phyloP scores from a whole-genome alignment of 2,329 filamentous ascomycete species.

The Pseudogymnoascus sp. region DNA sequence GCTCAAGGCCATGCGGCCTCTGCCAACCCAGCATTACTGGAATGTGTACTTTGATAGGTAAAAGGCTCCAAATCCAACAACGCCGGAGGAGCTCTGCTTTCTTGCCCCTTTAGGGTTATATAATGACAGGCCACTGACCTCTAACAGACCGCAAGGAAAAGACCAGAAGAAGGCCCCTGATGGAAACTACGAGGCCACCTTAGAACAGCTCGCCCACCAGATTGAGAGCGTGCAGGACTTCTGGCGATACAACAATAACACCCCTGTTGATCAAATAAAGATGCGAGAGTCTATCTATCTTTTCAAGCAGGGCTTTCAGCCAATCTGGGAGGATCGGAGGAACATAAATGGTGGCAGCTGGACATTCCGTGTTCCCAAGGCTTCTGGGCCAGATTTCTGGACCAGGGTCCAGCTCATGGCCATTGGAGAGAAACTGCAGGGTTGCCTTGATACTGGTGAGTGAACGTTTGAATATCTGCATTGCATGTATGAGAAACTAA shows the following conservation, averaged over 20 bases:
- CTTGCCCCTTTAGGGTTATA: background rate
- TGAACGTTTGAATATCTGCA: constrained; percentile 11
- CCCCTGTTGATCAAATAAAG: constrained; percentile 66
- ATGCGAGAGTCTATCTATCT: constrained; percentile 72
- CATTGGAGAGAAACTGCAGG: constrained; percentile 73
- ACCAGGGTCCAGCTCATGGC: constrained; percentile 74
- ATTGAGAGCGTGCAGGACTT: constrained; percentile 81
- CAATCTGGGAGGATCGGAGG: constrained; percentile 78
- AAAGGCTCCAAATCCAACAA: constrained; percentile 18
- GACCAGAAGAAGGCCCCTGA: constrained; percentile 30
- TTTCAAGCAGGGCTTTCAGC: constrained; percentile 70
- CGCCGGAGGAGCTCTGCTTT: background rate
- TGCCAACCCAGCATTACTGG: constrained; percentile 76
- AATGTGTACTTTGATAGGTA: constrained; percentile 61
- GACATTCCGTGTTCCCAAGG: constrained; percentile 85
- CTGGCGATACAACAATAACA: constrained; percentile 77
- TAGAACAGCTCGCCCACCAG: constrained; percentile 55
- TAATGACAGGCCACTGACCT: background rate
- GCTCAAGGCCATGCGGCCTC: constrained; percentile 62
- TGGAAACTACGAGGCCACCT: constrained; percentile 29
- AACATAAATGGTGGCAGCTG: constrained; percentile 82
- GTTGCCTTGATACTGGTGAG: constrained; percentile 62
- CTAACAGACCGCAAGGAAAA: constrained; percentile 25
- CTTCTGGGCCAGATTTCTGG: constrained; percentile 66
- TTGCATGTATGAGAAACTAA: background rate